Base-by-base conservation (phyloP, 106 monocot species). In the Narthecium ossifragum region DNA sequence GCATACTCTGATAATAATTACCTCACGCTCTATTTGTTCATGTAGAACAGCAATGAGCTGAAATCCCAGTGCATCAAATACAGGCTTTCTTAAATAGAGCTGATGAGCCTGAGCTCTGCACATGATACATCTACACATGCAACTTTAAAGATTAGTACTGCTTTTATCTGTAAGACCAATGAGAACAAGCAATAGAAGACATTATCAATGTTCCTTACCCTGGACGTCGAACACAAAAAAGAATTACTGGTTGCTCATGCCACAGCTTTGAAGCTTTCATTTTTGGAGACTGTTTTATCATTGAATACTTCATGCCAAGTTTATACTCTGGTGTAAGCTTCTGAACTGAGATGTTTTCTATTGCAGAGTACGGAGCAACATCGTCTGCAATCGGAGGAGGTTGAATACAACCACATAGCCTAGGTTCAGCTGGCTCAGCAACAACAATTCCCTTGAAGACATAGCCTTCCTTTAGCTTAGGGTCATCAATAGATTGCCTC, bases 101-200 rank as follows among this genome's bases (percentile, higher is more conserved):
- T 53, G 64, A 63, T 70, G 76, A 17, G 76, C 76, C 52, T 76
- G 70, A 30, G 76, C 76, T 70, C 76, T 51, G 28, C 76, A 76
- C 70, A 76, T 76, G 40, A 76, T 60, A 54, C 76, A 76, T 20
- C 76, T 76, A 25, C 24, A 64, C 26, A 34, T 14, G 26, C 43
- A 26, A n/a, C 18, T 1, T 25, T 6, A 24, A 49, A 49, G 3
- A 24, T 8, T 22, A 22, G 21, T 3, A 20, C 18, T 2, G 5
- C 21, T 0, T 22, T 22, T 23, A 49, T 22, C 9, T 49, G 49
- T 1, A 49, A n/a, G 21, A 49, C 2, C 9, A 8, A 22, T 49
- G 22, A 46, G 20, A 36, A 36, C 10, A 6, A 36, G 10, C 36
- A 36, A 6, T 5, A 22, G 9, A 24, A 49, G 21, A 5, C 2